Percentiles rank a stretch among this genome's conserved stretches.
Conservation (phyloP, 2,329 filamentous ascomycete genomes). For the Penicillium sp. region DNA sequence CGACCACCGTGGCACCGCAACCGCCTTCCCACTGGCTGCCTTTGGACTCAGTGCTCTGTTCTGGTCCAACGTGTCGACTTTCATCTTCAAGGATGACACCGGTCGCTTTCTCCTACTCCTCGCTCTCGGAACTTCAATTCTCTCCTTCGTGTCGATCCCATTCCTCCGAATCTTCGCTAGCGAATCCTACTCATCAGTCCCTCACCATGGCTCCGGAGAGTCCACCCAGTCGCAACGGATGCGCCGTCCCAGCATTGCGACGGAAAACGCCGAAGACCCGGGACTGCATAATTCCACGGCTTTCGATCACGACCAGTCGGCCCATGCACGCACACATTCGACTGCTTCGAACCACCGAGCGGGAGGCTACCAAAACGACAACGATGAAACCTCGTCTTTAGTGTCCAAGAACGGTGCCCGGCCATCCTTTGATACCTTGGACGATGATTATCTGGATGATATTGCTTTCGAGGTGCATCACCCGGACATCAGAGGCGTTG, state of each 20-base stretch:
- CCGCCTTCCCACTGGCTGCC: constrained; percentile 85
- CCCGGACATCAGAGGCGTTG: constrained; percentile 85
- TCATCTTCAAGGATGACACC: constrained; percentile 80
- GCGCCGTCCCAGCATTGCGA: constrained; percentile 28
- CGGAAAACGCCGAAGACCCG: constrained; percentile 30
- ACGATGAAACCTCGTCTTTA: constrained; percentile 77
- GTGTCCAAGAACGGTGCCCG: constrained; percentile 60
- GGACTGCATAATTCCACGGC: constrained; percentile 32
- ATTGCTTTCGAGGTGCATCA: constrained; percentile 67
- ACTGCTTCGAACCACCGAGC: constrained; percentile 26
- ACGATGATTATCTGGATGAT: constrained; percentile 57
- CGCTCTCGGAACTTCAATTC: constrained; percentile 70
- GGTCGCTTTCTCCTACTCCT: constrained; percentile 77
- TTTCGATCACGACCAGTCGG: constrained; percentile 28
- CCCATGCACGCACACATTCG: constrained; percentile 33
- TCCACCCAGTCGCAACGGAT: constrained; percentile 32
- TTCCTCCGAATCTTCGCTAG: constrained; percentile 72
- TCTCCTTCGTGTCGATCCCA: constrained; percentile 76
- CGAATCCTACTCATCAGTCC: constrained; percentile 45
- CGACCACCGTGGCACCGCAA: constrained; percentile 84
- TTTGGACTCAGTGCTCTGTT: constrained; percentile 96
- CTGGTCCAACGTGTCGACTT: constrained; percentile 75
- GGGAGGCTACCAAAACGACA: constrained; percentile 37
- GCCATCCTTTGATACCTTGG: constrained; percentile 50
- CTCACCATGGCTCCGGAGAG: constrained; percentile 33